phyloP scores from a whole-genome alignment of 768 basidiomycete species.

The Russula dissimulans region DNA sequence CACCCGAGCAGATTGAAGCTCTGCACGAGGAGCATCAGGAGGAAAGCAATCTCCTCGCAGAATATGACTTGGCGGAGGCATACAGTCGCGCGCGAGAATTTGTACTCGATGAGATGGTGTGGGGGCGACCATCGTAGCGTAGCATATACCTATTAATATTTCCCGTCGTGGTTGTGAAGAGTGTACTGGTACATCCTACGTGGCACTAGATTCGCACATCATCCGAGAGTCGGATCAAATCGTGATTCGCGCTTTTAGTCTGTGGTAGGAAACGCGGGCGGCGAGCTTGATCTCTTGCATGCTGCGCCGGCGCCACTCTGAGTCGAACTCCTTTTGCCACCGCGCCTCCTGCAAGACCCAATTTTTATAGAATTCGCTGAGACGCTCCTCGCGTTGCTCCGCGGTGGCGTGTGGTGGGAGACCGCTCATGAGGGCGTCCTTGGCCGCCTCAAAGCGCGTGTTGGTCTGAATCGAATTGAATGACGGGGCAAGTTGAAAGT shows the following conservation, averaged over 20 bases:
- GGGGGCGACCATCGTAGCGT: slow-evolving; percentile 21
- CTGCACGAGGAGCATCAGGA: slow-evolving; percentile 50
- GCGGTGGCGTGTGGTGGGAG: slow-evolving; percentile 42
- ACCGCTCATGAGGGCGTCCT: slow-evolving; percentile 45
- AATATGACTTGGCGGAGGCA: slow-evolving; percentile 46
- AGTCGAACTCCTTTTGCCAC: slow-evolving; percentile 50
- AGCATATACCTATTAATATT: background rate
- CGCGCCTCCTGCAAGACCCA: slow-evolving; percentile 66
- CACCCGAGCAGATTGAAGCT: slow-evolving; percentile 52
- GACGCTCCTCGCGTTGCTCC: slow-evolving; percentile 54
- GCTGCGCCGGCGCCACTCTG: slow-evolving; percentile 60
- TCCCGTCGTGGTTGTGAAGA: background rate
- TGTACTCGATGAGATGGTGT: slow-evolving; percentile 41
- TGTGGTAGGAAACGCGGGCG: slow-evolving; percentile 42
- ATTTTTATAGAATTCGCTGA: slow-evolving; percentile 62
- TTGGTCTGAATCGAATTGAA: slow-evolving; percentile 50
- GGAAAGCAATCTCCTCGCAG: slow-evolving; percentile 52
- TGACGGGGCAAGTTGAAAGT: background rate
- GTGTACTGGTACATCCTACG: background rate
- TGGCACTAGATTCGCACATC: background rate
- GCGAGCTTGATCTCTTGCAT: slow-evolving; percentile 46
- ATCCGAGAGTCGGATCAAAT: slow-evolving; percentile 7
- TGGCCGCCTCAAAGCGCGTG: slow-evolving; percentile 66
- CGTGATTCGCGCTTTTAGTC: slow-evolving; percentile 22
- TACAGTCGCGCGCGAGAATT: slow-evolving; percentile 57